A percentile compares a stretch with the other conserved stretches of the same genome.
phyloP scores from a whole-genome alignment of 176 grass and related monocot species.

The Triticum dicoccoides region DNA sequence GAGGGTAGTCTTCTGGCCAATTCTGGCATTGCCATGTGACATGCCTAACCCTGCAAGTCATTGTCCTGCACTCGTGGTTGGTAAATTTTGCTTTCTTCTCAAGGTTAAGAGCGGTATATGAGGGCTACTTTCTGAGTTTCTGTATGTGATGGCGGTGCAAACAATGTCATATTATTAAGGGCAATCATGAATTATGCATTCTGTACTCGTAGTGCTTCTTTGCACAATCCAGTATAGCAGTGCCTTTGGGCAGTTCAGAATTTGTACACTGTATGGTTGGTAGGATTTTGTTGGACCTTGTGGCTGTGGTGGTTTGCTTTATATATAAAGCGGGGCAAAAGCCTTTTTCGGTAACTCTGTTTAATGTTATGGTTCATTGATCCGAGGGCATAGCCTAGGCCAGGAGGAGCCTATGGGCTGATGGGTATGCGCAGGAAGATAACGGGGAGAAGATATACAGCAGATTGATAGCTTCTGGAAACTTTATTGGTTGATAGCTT shows the following conservation, averaged over 20 bases:
- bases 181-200: neutral
- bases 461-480: neutral
- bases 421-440: neutral
- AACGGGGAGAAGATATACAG: neutral
- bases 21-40: conserved; percentile 26
- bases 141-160: neutral
- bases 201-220: neutral
- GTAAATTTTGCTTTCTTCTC: conserved; percentile 12
- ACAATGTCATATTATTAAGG: neutral
- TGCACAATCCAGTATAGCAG: neutral
- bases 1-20: neutral
- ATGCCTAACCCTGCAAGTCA: conserved; percentile 11
- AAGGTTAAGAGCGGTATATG: neutral
- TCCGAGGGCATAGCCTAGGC: neutral
- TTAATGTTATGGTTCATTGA: neutral
- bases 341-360: neutral
- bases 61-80: conserved; percentile 6
- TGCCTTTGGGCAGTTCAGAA: neutral
- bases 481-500: neutral
- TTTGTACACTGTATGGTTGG: neutral
- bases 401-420: neutral
- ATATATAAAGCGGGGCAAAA: too few relatives aligned
- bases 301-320: too few relatives aligned
- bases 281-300: conserved; percentile 10
- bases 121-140: neutral